phyloP scores from a whole-genome alignment of 768 basidiomycete species.

The Galerina sulciceps region DNA sequence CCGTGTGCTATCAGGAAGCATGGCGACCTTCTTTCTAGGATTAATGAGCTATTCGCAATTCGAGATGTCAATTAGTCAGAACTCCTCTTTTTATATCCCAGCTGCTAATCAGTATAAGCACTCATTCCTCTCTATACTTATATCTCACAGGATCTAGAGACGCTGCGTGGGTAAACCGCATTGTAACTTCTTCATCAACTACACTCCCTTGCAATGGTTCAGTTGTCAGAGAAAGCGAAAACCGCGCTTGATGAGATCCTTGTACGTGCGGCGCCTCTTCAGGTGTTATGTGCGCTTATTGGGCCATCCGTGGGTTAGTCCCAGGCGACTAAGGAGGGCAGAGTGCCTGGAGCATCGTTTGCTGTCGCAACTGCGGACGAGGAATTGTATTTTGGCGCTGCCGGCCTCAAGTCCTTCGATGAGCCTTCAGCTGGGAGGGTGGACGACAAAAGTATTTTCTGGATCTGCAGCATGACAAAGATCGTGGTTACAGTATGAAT shows the following conservation, averaged over 20 bases:
- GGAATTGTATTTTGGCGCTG: constrained; percentile 27
- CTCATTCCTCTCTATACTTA: too few species aligned
- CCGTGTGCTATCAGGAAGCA: too few species aligned
- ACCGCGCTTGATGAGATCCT: constrained; percentile 13
- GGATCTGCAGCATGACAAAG: constrained; percentile 40
- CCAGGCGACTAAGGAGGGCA: constrained; percentile 18
- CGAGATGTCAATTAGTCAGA: too few species aligned
- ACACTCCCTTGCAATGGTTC: not conserved
- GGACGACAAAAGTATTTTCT: constrained; percentile 29
- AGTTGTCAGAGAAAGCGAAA: constrained; percentile 12
- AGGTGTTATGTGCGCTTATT: not conserved
- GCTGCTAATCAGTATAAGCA: too few species aligned
- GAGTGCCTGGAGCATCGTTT: constrained; percentile 29
- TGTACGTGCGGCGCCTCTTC: constrained; percentile 5
- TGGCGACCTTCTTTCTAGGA: too few species aligned
- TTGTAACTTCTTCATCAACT: not conserved
- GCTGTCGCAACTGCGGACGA: constrained; percentile 25
- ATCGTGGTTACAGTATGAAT: constrained; percentile 27
- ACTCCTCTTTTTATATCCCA: too few species aligned
- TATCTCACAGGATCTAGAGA: too few species aligned
- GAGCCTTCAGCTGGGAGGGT: constrained; percentile 28
- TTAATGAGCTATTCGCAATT: too few species aligned
- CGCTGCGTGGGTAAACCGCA: not conserved
- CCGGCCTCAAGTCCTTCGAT: constrained; percentile 26
- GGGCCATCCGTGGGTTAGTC: constrained; percentile 7